Evolutionary conservation across 2,329 filamentous ascomycete species (phyloP).

Genomic region (Elsinoe batatas): DNA sequence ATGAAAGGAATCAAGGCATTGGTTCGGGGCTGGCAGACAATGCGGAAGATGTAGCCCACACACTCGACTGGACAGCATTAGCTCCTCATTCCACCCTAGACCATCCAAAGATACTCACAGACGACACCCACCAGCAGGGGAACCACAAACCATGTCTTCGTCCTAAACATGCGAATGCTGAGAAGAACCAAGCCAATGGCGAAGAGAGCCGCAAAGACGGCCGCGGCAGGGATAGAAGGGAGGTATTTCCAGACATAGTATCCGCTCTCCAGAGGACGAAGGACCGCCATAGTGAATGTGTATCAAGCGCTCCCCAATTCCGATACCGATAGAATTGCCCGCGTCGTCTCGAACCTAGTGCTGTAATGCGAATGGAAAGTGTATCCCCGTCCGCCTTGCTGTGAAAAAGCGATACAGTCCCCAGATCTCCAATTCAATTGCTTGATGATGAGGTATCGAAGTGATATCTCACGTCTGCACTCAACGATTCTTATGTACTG

Average conservation of each 20-base stretch:
- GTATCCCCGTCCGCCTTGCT: too few species aligned
- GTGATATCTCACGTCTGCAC: too few species aligned
- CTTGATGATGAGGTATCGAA: too few species aligned
- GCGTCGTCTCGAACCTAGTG: too few species aligned
- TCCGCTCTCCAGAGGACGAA: background rate
- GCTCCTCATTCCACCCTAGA: constrained; percentile 13
- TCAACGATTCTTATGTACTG: background rate
- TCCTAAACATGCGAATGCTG: constrained; percentile 26
- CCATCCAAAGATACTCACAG: constrained; percentile 31
- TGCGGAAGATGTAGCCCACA: constrained; percentile 34
- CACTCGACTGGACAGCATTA: constrained; percentile 32
- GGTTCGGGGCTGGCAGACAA: constrained; percentile 21
- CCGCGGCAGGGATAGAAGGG: constrained; percentile 14
- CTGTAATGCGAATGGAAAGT: too few species aligned
- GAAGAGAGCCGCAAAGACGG: constrained; percentile 15
- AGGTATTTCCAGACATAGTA: constrained; percentile 13
- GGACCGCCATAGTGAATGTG: background rate
- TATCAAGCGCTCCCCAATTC: too few species aligned
- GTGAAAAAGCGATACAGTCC: too few species aligned
- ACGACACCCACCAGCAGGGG: constrained; percentile 38
- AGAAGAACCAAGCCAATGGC: constrained; percentile 28
- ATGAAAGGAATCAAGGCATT: constrained; percentile 30
- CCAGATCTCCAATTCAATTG: too few species aligned
- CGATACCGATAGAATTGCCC: too few species aligned
- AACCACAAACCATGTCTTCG: constrained; percentile 41